These are phyloP conservation scores for Trichosporon coremiiforme DNA, from an alignment of 1,284 basidiomycete species.

Conservation along the genomic window DNA sequence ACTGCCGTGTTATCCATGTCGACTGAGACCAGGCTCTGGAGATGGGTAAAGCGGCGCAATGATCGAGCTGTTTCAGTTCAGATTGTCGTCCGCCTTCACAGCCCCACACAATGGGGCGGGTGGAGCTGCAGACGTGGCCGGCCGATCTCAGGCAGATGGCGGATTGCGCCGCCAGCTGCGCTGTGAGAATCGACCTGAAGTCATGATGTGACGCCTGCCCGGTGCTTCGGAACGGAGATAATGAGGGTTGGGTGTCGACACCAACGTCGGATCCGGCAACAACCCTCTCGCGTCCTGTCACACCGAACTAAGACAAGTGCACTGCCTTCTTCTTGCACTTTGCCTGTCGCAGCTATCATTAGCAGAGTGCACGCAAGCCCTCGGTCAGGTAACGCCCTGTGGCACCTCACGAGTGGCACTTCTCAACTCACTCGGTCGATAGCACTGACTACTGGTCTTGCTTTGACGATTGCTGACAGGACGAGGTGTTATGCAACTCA, in stretches of 20 bases:
- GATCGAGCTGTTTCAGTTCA: no score
- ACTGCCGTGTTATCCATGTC: no score
- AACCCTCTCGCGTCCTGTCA: not conserved
- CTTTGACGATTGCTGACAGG: no score
- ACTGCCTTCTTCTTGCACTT: not conserved
- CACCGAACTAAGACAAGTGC: not conserved
- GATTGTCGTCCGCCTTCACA: no score
- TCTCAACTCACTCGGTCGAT: not conserved
- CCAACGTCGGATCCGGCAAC: not conserved
- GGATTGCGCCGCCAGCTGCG: not conserved
- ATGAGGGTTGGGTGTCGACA: not conserved
- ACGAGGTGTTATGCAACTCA: no score
- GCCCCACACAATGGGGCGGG: no score
- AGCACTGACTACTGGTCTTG: not conserved
- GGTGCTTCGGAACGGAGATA: not conserved
- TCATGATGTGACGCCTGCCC: not conserved
- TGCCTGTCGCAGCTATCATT: not conserved
- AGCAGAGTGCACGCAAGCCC: not conserved
- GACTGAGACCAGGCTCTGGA: no score
- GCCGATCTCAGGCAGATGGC: not conserved
- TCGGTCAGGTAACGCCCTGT: not conserved
- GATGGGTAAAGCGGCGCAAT: no score
- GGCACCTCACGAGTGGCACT: not conserved
- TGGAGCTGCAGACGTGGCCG: not conserved
- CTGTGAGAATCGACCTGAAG: not conserved